phyloP scores from a whole-genome alignment of 495 filamentous ascomycete species.

The Acidomyces sp. region DNA sequence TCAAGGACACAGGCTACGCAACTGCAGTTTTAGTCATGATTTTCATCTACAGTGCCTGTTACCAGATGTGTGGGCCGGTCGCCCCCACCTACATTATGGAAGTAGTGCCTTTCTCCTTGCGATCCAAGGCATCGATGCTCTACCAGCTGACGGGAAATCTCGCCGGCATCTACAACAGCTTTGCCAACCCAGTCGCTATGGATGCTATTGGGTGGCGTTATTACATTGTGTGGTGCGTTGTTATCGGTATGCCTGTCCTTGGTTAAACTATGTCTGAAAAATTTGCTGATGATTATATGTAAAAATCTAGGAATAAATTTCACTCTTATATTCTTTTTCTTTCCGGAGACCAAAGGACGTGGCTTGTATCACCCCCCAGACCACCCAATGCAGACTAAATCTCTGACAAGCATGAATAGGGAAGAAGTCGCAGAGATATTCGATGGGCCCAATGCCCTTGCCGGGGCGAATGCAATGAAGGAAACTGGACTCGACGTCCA shows the following conservation, averaged over 20 bases:
- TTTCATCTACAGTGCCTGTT: constrained; percentile 54
- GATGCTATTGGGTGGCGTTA: constrained; percentile 45
- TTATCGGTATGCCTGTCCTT: no score
- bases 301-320: constrained; percentile 4
- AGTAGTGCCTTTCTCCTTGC: constrained; percentile 43
- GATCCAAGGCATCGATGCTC: constrained; percentile 55
- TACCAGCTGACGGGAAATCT: constrained; percentile 37
- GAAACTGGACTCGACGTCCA: no score
- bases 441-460: no score
- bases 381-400: no score
- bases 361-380: no score
- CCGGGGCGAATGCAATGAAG: no score
- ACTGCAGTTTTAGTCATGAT: constrained; percentile 41
- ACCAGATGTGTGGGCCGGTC: constrained; percentile 47
- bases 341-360: constrained; percentile 18
- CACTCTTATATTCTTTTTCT: constrained; percentile 15
- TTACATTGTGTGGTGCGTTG: no score
- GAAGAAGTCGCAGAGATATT: no score
- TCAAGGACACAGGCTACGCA: constrained; percentile 36
- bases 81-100: constrained; percentile 56
- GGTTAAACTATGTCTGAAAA: no score
- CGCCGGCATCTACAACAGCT: constrained; percentile 49
- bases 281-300: constrained; percentile 10
- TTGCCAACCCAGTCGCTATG: constrained; percentile 44
- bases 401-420: no score